Conservation (phyloP, 495 filamentous ascomycete species). For the Podospora pseudocomata region DNA sequence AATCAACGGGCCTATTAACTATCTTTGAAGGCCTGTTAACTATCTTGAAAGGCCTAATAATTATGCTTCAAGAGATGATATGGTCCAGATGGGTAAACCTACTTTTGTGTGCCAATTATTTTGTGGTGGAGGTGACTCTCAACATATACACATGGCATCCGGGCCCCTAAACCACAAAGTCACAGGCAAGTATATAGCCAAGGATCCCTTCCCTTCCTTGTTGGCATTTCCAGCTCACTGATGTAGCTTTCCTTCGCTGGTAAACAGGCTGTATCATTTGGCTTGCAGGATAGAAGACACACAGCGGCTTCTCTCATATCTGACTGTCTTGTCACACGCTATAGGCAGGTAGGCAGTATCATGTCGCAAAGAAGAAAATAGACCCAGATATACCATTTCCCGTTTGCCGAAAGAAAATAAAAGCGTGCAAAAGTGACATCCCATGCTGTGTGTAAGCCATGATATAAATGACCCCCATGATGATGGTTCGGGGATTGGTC, state of each 20-base stretch:
- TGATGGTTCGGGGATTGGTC: neutral
- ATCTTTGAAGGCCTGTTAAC: too few relatives aligned
- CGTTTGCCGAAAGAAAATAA: neutral
- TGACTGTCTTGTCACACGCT: neutral
- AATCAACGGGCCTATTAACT: too few relatives aligned
- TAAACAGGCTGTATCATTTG: neutral
- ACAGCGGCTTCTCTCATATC: neutral
- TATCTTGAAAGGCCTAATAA: too few relatives aligned
- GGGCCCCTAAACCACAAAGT: too few relatives aligned
- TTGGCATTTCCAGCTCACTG: neutral
- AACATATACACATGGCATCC: too few relatives aligned
- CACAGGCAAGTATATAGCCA: too few relatives aligned
- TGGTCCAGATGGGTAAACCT: too few relatives aligned
- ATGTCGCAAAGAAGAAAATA: neutral
- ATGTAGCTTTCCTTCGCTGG: neutral
- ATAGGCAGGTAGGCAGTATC: neutral
- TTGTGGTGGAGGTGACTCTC: too few relatives aligned
- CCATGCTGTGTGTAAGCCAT: neutral
- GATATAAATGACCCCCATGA: neutral
- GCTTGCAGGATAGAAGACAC: neutral
- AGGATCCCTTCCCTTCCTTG: neutral
- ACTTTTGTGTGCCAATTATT: too few relatives aligned
- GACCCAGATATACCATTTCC: neutral
- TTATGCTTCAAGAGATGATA: too few relatives aligned
- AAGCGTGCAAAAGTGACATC: neutral